phyloP scores from a whole-genome alignment of 768 basidiomycete species.

The Gymnopilus dilepis region DNA sequence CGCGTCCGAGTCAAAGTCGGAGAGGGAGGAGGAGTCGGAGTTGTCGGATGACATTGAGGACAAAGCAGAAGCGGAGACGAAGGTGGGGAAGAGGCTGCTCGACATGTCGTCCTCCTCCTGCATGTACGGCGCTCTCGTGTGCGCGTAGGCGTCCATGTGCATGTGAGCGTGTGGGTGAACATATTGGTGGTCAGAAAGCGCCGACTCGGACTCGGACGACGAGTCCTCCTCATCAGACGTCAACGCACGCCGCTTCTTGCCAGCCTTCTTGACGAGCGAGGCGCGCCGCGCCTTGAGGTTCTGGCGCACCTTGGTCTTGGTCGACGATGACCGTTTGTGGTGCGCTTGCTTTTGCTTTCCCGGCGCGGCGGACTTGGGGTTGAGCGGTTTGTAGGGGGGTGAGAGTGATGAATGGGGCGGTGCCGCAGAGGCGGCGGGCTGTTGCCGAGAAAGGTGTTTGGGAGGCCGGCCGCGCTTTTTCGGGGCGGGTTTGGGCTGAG shows the following conservation, averaged over 20 bases:
- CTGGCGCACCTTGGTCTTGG: slow-evolving; percentile 24
- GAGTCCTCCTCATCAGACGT: slow-evolving; percentile 33
- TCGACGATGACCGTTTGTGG: slow-evolving; percentile 21
- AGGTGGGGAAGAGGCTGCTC: slow-evolving; percentile 59
- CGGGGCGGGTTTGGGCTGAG: slow-evolving; percentile 31
- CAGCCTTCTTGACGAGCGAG: slow-evolving; percentile 24
- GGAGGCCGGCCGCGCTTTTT: slow-evolving; percentile 64
- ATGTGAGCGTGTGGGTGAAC: slow-evolving; percentile 17
- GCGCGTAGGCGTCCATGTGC: neutral
- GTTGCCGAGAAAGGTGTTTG: slow-evolving; percentile 35
- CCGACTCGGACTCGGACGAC: slow-evolving; percentile 31
- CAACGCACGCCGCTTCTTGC: slow-evolving; percentile 25
- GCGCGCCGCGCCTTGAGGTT: slow-evolving; percentile 34
- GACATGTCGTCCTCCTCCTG: slow-evolving; percentile 30
- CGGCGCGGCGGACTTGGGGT: slow-evolving; percentile 23
- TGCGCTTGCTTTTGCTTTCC: no score
- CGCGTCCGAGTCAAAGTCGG: slow-evolving; percentile 59
- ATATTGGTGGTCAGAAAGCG: slow-evolving; percentile 46
- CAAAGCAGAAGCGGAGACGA: slow-evolving; percentile 66
- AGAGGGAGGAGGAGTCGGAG: slow-evolving; percentile 48
- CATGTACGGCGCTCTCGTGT: slow-evolving; percentile 1
- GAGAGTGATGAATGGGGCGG: slow-evolving; percentile 14
- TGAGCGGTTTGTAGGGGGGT: slow-evolving; percentile 19
- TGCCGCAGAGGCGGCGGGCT: no score
- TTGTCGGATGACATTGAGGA: slow-evolving; percentile 58